Evolutionary conservation across 768 basidiomycete species (phyloP), one percentile per base, ranked within the genome.

Genomic region (Trametes villosa): DNA sequence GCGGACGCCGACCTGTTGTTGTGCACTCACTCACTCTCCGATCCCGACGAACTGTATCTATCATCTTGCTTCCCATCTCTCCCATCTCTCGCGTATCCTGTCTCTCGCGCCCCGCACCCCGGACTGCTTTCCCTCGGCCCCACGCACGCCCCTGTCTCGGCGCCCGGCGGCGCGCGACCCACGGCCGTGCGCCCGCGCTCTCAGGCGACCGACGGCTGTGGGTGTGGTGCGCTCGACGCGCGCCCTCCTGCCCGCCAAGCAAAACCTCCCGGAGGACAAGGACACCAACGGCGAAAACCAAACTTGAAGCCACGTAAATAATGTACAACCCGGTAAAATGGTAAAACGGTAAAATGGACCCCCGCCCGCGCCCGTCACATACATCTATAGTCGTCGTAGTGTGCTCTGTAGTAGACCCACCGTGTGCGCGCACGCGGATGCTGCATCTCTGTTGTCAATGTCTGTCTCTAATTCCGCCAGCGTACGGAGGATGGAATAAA

Each of bases 401-500:
- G n/a, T n/a, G n/a, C 22, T 44, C 12, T 44, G 42, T 44, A 44
- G 42, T 44, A 44, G 42, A 44, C n/a, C 42, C 12, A 15, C 42
- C 36, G 12, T 5, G 12, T 20, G 17, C 42, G 17, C 46, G 29
- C 17, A n/a, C 29, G 27, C 46, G 22, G 22, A 22, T 22, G 44
- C 44, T 49, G 44, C 44, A 26, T 20, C 6, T 49, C 20, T 24
- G 31, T 18, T 55, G 26, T 24, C 55, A 9, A n/a, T 13, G n/a
- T 26, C 29, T 40, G 36, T 36, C 48, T 57, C 47, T 40, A 20
- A 31, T 57, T 46, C 54, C 54, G 54, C 45, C 45, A 45, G 26
- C 47, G 56, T 46, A 50, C 46, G 47, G 47, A 57, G 56, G 56
- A 57, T 57, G 56, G 56, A 57, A 57, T 57, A 57, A 57, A 57